Evolutionary conservation across 257 asterid genomes (phyloP).

Genomic region (Solanum rostratum): DNA sequence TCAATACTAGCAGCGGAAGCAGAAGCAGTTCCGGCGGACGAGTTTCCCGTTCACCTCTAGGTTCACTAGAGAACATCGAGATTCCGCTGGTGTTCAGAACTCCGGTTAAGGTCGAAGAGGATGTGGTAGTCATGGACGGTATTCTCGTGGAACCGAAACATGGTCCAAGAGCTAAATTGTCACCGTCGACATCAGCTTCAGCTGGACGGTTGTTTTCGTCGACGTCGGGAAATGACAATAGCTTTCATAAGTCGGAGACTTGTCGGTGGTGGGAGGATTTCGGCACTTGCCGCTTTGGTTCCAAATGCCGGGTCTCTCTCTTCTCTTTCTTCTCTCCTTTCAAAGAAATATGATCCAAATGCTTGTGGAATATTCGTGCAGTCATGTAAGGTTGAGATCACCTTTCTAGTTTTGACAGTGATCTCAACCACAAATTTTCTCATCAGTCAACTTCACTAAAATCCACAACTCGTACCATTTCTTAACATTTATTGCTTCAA

Average conservation of each 20-base stretch:
- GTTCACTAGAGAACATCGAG: slow-evolving; percentile 16
- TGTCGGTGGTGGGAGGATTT: slow-evolving; percentile 37
- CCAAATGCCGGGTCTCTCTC: slow-evolving; percentile 43
- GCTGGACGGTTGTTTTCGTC: slow-evolving; percentile 11
- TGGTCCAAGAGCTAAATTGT: slow-evolving; percentile 14
- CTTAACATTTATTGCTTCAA: background rate
- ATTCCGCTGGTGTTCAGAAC: slow-evolving; percentile 14
- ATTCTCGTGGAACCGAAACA: slow-evolving; percentile 34
- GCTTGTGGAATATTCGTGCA: background rate
- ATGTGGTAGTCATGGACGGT: slow-evolving; percentile 75
- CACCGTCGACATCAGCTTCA: slow-evolving; percentile 21
- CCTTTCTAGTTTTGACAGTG: background rate
- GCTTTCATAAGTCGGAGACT: slow-evolving; percentile 13
- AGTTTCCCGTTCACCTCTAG: slow-evolving; percentile 3
- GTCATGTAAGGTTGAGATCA: slow-evolving; percentile 8
- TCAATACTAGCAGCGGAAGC: background rate
- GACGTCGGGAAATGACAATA: slow-evolving; percentile 18
- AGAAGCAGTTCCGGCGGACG: background rate
- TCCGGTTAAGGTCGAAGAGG: slow-evolving; percentile 65
- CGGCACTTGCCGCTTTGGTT: slow-evolving; percentile 40
- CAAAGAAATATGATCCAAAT: slow-evolving; percentile 4
- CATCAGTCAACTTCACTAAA: background rate
- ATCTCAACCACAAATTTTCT: background rate
- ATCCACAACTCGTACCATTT: background rate
- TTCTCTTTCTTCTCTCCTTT: slow-evolving; percentile 7